phyloP scores from a whole-genome alignment of 768 basidiomycete species.

The Mycena vitilis region DNA sequence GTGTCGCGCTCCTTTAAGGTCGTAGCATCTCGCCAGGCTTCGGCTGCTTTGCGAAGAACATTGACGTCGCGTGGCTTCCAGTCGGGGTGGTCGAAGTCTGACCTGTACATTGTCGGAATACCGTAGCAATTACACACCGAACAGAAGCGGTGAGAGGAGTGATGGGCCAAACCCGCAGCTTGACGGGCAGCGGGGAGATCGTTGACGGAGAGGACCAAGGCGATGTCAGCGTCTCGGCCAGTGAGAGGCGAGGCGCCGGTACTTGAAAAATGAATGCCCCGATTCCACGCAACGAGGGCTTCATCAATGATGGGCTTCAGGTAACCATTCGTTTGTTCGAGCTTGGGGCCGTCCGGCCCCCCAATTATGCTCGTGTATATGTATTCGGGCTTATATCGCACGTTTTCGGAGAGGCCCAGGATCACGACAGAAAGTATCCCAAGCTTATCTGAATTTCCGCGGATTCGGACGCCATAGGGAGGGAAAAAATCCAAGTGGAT shows the following conservation, averaged over 20 bases:
- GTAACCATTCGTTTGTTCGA: conserved; percentile 40
- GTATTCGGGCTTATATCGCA: conserved; percentile 43
- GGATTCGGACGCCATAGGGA: conserved; percentile 34
- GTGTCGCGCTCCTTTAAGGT: conserved; percentile 27
- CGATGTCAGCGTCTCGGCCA: conserved; percentile 3
- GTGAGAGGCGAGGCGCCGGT: conserved; percentile 15
- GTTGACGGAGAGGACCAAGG: conserved; percentile 36
- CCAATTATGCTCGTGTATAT: conserved; percentile 42
- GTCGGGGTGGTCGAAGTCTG: conserved; percentile 15
- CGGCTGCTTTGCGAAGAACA: conserved; percentile 28
- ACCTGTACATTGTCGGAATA: conserved; percentile 8
- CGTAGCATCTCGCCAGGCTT: conserved; percentile 25
- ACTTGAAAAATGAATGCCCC: conserved; percentile 24
- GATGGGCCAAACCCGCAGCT: conserved; percentile 32
- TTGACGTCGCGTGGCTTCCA: conserved; percentile 24
- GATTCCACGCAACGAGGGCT: conserved; percentile 33
- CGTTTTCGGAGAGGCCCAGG: conserved; percentile 41
- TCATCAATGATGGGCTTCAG: conserved; percentile 42
- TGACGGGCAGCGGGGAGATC: conserved; percentile 44
- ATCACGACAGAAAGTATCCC: conserved; percentile 43
- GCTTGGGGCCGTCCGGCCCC: conserved; percentile 38
- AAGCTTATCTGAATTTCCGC: conserved; percentile 32
- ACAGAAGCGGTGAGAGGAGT: conserved; percentile 40
- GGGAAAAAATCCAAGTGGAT: conserved; percentile 44
- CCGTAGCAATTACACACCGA: conserved; percentile 38